Evolutionary conservation across 345 rosid species (phyloP).

Genomic region (Nephelium lappaceum): DNA sequence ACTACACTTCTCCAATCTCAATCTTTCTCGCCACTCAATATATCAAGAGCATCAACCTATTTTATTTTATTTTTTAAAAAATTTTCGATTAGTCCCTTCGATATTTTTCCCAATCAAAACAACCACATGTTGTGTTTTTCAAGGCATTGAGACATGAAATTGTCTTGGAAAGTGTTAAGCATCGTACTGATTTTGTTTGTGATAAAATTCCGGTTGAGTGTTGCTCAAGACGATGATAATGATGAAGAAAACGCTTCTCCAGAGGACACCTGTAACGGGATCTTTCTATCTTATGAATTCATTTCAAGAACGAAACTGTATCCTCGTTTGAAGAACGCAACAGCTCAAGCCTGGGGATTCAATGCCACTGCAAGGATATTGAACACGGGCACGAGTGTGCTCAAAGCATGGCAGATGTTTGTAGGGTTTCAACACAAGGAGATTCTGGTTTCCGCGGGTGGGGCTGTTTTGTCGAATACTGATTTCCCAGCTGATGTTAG

Average conservation of each 20-base stretch:
- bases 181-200: conserved; percentile 9
- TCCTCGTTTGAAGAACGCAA: conserved; percentile 38
- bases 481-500: conserved; percentile 49
- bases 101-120: background rate
- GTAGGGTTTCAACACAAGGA: conserved; percentile 49
- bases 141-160: conserved; percentile 20
- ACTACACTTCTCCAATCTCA: conserved; percentile 16
- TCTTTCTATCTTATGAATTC: conserved; percentile 37
- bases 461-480: conserved; percentile 40
- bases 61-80: background rate
- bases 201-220: background rate
- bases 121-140: too few species aligned
- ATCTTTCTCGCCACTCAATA: background rate
- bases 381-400: conserved; percentile 47
- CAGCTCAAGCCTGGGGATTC: conserved; percentile 57
- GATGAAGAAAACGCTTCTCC: conserved; percentile 22
- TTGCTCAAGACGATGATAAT: conserved; percentile 21
- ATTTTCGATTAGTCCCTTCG: background rate
- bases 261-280: conserved; percentile 36
- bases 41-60: too few species aligned
- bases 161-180: conserved; percentile 15
- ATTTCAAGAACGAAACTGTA: conserved; percentile 29
- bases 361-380: conserved; percentile 33
- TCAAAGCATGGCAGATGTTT: conserved; percentile 51
- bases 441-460: conserved; percentile 37